A percentile compares a stretch with the other conserved stretches of the same genome.
Evolutionary conservation across 768 basidiomycete species (phyloP).

Genomic region (Lactarius psammicola): DNA sequence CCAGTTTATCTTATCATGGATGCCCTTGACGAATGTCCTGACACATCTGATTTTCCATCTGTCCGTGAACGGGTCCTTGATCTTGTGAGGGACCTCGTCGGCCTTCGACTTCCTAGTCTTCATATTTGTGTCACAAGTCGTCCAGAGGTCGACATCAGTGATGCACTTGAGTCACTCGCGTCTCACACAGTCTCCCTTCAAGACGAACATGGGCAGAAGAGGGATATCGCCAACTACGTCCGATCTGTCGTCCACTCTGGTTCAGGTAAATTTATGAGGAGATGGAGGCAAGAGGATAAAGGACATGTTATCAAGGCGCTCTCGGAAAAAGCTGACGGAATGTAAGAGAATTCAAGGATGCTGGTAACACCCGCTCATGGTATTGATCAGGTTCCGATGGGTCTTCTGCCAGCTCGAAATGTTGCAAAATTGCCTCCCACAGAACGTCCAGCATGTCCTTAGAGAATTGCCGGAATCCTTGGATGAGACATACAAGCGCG

Average conservation of each 20-base stretch:
- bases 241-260: not conserved
- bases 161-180: too few species aligned
- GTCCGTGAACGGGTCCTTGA: too few species aligned
- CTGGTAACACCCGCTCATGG: not conserved
- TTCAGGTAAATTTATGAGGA: not conserved
- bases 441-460: not conserved
- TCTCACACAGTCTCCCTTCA: not conserved
- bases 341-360: not conserved
- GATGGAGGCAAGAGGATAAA: not conserved
- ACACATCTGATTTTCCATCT: too few species aligned
- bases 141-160: too few species aligned
- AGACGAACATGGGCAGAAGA: not conserved
- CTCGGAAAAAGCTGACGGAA: not conserved
- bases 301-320: not conserved
- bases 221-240: not conserved
- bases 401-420: not conserved
- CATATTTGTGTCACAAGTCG: too few species aligned
- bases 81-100: too few species aligned
- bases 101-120: too few species aligned
- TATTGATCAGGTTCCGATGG: not conserved
- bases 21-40: too few species aligned
- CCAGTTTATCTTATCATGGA: too few species aligned
- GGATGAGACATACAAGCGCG: not conserved
- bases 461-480: not conserved
- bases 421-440: not conserved